Base-by-base conservation (phyloP, 2,329 filamentous ascomycete genomes). In the Coniochaeta sp. region DNA sequence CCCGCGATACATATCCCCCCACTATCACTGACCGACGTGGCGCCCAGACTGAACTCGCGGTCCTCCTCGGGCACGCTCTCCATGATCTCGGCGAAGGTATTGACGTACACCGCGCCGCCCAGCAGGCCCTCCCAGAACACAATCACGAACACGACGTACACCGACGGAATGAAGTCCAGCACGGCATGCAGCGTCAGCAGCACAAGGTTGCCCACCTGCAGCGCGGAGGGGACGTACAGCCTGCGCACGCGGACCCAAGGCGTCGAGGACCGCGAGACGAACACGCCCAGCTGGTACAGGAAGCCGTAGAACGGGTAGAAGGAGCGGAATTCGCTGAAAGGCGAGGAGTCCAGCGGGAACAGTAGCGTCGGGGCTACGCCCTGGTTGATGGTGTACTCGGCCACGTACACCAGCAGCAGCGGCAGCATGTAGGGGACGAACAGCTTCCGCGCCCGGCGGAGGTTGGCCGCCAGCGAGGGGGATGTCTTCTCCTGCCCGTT, bases 311-410 rank as follows among this genome's bases (percentile, higher is more conserved):
- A 91, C 0, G 93, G 93, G 69, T 99, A 99, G 72, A 97, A 98
- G 34, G 88, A 89, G 44, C 93, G 88, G 71, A 87, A 95, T 65
- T 91, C 84, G 34, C 78, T 75, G 71, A 98, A 98, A 0, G 95
- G 95, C 1, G 90, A 89, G 12, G 82, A 75, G 1, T 80, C 70
- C 0, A 97, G 79, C 0, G 93, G 91, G 70, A 96, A 99, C 4
- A 99, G 83, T 0, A 98, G 79, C 0, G 92, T 96, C 0, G 95
- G 93, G 0, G 91, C 81, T 0, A 98, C 91, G 38, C 93, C 93
- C 77, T 96, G 93, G 76, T 98, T 98, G 74, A 98, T 97, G 59
- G 90, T 96, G 72, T 99, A 99, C 77, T 99, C 95, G 60, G 93
- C 91, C 38, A 98, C 84, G 72, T 97, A 99, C 32, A 99, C 95